Conservation (phyloP, 768 basidiomycete genomes). For the Psilocybe sp. region DNA sequence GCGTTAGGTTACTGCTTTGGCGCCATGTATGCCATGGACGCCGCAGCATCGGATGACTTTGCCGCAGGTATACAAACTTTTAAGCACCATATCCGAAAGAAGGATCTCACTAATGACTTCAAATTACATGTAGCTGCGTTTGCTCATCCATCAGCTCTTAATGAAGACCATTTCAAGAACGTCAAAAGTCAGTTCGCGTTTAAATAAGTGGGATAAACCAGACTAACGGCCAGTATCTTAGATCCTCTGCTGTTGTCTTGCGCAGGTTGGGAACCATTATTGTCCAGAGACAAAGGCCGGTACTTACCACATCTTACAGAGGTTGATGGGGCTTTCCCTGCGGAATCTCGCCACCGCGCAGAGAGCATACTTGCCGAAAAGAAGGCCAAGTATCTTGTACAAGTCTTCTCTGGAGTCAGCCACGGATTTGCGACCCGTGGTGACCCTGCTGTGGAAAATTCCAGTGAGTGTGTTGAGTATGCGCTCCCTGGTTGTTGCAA, state of each 20-base stretch:
- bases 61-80: slow-evolving; percentile 47
- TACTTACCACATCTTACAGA: slow-evolving; percentile 29
- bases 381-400: slow-evolving; percentile 54
- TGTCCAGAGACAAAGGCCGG: not conserved
- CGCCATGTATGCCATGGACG: slow-evolving; percentile 44
- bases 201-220: not conserved
- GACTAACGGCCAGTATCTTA: slow-evolving; percentile 15
- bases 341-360: slow-evolving; percentile 45
- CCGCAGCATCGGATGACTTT: slow-evolving; percentile 39
- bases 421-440: slow-evolving; percentile 52
- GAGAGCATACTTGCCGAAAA: slow-evolving; percentile 52
- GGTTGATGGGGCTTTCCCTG: slow-evolving; percentile 50
- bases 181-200: slow-evolving; percentile 36
- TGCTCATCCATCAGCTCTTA: slow-evolving; percentile 50
- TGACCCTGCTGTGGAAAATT: slow-evolving; percentile 35
- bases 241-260: slow-evolving; percentile 52
- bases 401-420: slow-evolving; percentile 47
- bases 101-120: not conserved
- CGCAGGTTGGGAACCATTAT: slow-evolving; percentile 35
- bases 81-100: not conserved
- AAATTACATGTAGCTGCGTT: slow-evolving; percentile 38
- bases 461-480: slow-evolving; percentile 33
- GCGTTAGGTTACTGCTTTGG: slow-evolving; percentile 54
- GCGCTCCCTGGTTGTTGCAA: too few species aligned
- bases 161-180: slow-evolving; percentile 41